phyloP scores from a whole-genome alignment of 164 flowering plant genomes.

The Paratinospora sagittata region DNA sequence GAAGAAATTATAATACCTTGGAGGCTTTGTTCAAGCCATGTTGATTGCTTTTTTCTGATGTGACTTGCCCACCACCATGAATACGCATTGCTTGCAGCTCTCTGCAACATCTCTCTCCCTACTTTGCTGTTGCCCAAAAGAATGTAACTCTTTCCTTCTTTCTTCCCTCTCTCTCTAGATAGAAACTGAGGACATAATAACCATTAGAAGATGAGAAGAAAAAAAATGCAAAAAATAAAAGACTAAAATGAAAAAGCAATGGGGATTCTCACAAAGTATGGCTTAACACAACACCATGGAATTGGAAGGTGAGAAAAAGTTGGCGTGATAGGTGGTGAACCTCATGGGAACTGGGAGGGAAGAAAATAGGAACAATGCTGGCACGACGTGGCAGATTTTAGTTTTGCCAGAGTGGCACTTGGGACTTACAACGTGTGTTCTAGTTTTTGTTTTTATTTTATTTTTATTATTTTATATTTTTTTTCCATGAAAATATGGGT shows the following conservation, averaged over 20 bases:
- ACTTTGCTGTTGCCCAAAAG: too few relatives aligned
- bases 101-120: slow-evolving; percentile 30
- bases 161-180: too few relatives aligned
- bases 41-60: slow-evolving; percentile 33
- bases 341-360: neutral
- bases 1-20: slow-evolving; percentile 19
- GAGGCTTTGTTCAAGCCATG: slow-evolving; percentile 35
- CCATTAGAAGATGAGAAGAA: too few relatives aligned
- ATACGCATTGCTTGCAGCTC: slow-evolving; percentile 38
- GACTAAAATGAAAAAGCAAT: neutral
- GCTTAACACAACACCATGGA: neutral
- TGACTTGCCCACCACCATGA: slow-evolving; percentile 44
- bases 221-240: slow-evolving; percentile 12
- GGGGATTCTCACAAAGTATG: neutral
- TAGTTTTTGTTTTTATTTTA: too few relatives aligned
- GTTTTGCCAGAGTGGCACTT: neutral
- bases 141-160: too few relatives aligned
- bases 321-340: neutral
- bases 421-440: neutral
- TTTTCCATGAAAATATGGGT: too few relatives aligned
- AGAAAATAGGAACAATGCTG: neutral
- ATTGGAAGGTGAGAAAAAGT: neutral
- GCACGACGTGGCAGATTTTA: neutral
- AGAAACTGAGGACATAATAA: too few relatives aligned
- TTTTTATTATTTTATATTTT: too few relatives aligned